Evolutionary conservation across 192 early-diverging fungal species (phyloP), one percentile per base, ranked within the genome.

Genomic region (Chytriomyces sp.): DNA sequence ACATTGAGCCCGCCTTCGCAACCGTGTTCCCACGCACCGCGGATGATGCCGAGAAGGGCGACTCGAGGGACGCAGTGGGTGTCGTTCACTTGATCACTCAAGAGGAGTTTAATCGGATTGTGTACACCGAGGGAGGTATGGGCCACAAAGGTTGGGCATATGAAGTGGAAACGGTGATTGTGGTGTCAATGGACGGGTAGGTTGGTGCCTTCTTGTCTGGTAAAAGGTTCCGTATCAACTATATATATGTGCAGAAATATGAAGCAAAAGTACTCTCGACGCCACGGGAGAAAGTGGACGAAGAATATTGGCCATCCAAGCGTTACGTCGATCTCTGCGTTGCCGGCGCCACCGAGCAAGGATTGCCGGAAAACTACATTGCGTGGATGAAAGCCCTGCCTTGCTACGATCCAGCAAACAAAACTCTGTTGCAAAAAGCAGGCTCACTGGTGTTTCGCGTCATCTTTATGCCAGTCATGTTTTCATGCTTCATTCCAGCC

Each of bases 251-350:
- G 17, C 39, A 40, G 10, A 41, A 37, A 12, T 38, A 17, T 64
- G 39, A 41, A 22, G 62, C 38, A 19, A 26, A 22, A 10, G 31
- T 40, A 26, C 31, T 64, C 19, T 37, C 31, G 39, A 41, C 36
- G 10, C 14, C 39, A 3, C 5, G 7, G 14, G 7, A 6, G 19
- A 37, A 4, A 4, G 33, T 64, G 22, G 12, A 7, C 14, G 32
- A 30, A 26, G 62, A 44, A 26, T 64, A 64, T 64, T 64, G 62
- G 62, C 62, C 62, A 28, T 64, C 62, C 0, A 64, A 64, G 28
- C 36, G 62, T 19, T 64, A 64, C 31, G 12, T 64, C 5, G 62
- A 64, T 22, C 39, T 64, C 10, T 64, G 62, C 28, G 62, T 64
- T 25, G 0, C 4, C 19, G 62, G 62, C 14, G 62, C 62, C 5